Evolutionary conservation across 73 alveolate genomes (phyloP).

Genomic region (Effrenium voratum): DNA sequence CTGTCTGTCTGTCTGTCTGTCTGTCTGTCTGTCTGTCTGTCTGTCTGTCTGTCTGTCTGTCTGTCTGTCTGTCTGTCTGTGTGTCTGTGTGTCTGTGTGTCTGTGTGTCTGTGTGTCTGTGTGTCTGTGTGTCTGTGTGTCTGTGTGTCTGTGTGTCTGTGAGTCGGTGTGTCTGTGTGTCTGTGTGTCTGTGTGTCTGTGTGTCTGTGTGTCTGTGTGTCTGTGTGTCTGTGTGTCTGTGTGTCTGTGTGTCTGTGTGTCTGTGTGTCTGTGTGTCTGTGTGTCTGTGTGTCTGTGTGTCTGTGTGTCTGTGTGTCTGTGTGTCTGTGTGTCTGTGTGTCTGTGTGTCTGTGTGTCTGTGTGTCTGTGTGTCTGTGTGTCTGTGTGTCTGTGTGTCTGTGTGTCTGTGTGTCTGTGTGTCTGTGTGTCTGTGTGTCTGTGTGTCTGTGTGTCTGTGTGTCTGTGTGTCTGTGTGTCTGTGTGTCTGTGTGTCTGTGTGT

Average conservation of each 20-base stretch:
- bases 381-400: slow-evolving; percentile 6
- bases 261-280: slow-evolving; percentile 4
- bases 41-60: neutral
- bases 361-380: slow-evolving; percentile 13
- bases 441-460: neutral
- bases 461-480: slow-evolving; percentile 2
- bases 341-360: slow-evolving; percentile 6
- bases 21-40: neutral
- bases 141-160: slow-evolving; percentile 26
- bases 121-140: slow-evolving; percentile 15
- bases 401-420: slow-evolving; percentile 13
- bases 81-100: slow-evolving; percentile 13
- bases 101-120: slow-evolving; percentile 7
- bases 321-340: slow-evolving; percentile 13
- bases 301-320: slow-evolving; percentile 21
- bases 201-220: slow-evolving; percentile 31
- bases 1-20: too few species aligned
- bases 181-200: slow-evolving; percentile 31
- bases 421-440: slow-evolving; percentile 1
- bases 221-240: slow-evolving; percentile 11
- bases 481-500: neutral
- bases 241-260: slow-evolving; percentile 11
- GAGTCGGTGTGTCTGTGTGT: slow-evolving; percentile 19
- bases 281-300: slow-evolving; percentile 21
- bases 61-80: neutral